Conservation (phyloP, 768 basidiomycete genomes). For the Leccinum sublutescens region DNA sequence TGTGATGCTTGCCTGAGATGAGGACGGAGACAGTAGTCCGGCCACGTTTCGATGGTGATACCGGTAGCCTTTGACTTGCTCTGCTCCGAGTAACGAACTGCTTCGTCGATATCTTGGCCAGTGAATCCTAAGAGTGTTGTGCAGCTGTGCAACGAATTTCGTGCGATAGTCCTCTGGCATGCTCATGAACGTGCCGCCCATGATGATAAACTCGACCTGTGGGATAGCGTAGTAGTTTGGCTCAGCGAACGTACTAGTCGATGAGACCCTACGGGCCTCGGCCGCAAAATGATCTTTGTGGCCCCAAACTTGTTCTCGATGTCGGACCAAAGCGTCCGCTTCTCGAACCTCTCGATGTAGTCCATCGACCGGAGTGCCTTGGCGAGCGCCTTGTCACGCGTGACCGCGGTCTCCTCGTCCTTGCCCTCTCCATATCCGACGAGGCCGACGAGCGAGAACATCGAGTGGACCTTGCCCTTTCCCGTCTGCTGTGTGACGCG, state of each 20-base stretch:
- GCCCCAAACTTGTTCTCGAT: conserved; percentile 82
- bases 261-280: conserved; percentile 71
- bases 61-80: conserved; percentile 98
- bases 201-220: conserved; percentile 87
- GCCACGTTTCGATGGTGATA: conserved; percentile 97
- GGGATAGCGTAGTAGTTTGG: no score
- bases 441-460: conserved; percentile 66
- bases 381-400: conserved; percentile 55
- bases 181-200: conserved; percentile 99
- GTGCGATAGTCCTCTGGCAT: conserved; percentile 96
- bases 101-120: conserved; percentile 91
- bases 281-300: conserved; percentile 77
- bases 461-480: conserved; percentile 84
- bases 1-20: conserved; percentile 69
- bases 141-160: conserved; percentile 92
- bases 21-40: conserved; percentile 96
- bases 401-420: conserved; percentile 53
- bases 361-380: conserved; percentile 88
- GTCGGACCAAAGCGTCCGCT: conserved; percentile 91
- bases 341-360: conserved; percentile 90
- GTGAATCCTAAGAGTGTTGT: conserved; percentile 95
- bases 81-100: conserved; percentile 94
- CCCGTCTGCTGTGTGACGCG: conserved; percentile 86
- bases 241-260: no score
- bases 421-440: conserved; percentile 85